A percentile compares a stretch with the other conserved stretches of the same genome.
These are phyloP conservation scores for Phytopythium sindhum DNA, from an alignment of 352 stramenopile species.

Conservation along the genomic window DNA sequence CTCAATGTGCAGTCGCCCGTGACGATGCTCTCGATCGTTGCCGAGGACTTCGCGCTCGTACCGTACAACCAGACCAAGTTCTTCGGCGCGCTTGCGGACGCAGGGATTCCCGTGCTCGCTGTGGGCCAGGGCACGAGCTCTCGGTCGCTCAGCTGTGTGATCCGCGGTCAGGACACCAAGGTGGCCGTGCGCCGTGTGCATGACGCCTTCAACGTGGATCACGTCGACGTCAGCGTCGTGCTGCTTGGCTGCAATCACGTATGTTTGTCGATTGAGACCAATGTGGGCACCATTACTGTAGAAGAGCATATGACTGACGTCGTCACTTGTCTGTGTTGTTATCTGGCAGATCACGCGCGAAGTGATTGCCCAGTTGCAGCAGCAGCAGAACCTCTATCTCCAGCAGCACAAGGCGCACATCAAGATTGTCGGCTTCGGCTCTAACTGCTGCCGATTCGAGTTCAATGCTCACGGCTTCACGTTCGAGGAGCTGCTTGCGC, in stretches of 20 bases:
- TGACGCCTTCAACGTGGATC: conserved; percentile 79
- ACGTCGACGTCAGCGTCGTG: conserved; percentile 67
- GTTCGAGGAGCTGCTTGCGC: conserved; percentile 39
- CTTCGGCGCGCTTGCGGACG: conserved; percentile 66
- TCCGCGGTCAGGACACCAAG: conserved; percentile 65
- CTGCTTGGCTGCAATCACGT: conserved; percentile 70
- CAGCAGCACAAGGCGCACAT: conserved; percentile 67
- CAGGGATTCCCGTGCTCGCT: conserved; percentile 65
- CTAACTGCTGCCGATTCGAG: conserved; percentile 53
- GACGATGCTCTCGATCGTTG: conserved; percentile 84
- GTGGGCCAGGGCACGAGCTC: conserved; percentile 77
- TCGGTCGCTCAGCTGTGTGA: conserved; percentile 75
- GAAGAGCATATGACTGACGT: not conserved
- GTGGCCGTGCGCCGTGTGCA: conserved; percentile 73
- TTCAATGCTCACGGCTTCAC: conserved; percentile 56
- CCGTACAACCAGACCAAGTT: conserved; percentile 75
- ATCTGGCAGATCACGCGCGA: conserved; percentile 44
- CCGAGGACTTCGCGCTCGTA: conserved; percentile 71
- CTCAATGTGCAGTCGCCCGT: conserved; percentile 66
- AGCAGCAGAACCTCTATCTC: conserved; percentile 56
- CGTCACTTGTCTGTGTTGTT: not conserved
- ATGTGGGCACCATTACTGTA: not conserved
- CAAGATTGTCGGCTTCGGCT: conserved; percentile 68
- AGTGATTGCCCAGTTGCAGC: conserved; percentile 57
- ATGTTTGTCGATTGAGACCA: conserved; percentile 1